Percentiles rank a stretch among this genome's conserved stretches.
Conservation (phyloP, 2,329 filamentous ascomycete genomes). For the Diaporthe sp. region DNA sequence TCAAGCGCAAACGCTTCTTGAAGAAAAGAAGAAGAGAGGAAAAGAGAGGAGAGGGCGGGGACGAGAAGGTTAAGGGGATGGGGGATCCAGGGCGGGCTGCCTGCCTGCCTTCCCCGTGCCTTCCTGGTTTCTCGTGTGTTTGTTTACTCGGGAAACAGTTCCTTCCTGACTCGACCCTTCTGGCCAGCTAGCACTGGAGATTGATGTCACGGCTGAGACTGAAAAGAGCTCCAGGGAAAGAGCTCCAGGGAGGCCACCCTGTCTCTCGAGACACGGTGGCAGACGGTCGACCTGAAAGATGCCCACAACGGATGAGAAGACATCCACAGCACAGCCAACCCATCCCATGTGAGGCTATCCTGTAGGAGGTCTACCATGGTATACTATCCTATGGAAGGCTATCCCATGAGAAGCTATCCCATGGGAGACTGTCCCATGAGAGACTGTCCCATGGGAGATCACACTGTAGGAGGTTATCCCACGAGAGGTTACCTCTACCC, state of each 20-base stretch:
- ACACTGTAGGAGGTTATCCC: not conserved
- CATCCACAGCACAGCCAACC: not conserved
- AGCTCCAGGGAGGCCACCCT: no score
- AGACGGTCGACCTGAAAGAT: no score
- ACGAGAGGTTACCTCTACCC: not conserved
- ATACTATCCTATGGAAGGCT: no score
- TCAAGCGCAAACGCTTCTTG: slow-evolving; percentile 18
- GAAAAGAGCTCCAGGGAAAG: no score
- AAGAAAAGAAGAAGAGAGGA: not conserved
- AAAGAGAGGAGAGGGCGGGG: not conserved
- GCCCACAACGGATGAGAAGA: not conserved
- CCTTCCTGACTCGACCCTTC: not conserved
- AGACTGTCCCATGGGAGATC: not conserved
- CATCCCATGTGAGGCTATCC: not conserved
- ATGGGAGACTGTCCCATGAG: no score
- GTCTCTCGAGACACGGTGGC: no score
- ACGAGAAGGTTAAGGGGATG: not conserved
- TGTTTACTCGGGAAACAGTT: not conserved
- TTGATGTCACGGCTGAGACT: no score
- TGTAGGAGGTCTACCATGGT: no score
- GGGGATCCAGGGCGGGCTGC: not conserved
- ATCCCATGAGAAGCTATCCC: no score
- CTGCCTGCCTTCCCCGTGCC: not conserved
- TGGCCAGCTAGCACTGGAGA: no score
- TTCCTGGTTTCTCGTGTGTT: not conserved